These are phyloP conservation scores for Flaveria brownii DNA, from an alignment of 129 eudicot species.

Conservation along the genomic window DNA sequence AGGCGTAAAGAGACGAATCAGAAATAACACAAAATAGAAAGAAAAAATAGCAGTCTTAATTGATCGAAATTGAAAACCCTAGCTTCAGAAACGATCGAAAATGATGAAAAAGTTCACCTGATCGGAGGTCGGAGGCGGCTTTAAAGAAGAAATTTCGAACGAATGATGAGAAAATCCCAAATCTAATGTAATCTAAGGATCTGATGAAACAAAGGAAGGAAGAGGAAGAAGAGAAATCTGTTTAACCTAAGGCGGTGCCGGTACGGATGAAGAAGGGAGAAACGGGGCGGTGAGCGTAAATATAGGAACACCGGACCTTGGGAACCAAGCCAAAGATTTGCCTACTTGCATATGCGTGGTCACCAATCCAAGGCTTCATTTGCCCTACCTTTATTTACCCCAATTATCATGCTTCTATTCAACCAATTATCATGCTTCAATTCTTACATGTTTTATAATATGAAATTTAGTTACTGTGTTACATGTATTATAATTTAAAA, in stretches of 20 bases:
- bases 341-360: constrained; percentile 20
- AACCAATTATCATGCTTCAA: no score
- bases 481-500: no score
- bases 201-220: neutral
- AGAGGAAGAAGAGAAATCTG: neutral
- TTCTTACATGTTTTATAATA: no score
- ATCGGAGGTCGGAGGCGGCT: constrained; percentile 4
- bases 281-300: constrained; percentile 29
- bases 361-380: constrained; percentile 11
- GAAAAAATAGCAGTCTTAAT: neutral
- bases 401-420: no score
- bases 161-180: constrained; percentile 1
- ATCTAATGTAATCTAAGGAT: constrained; percentile 15
- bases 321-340: constrained; percentile 20
- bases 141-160: neutral
- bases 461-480: no score
- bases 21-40: neutral
- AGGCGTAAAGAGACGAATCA: neutral
- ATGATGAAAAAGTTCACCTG: constrained; percentile 26
- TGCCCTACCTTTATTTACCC: neutral
- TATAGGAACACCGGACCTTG: constrained; percentile 28
- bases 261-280: neutral
- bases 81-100: neutral
- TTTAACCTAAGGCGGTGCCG: neutral
- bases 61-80: constrained; percentile 16